Conservation (phyloP, 2,329 filamentous ascomycete genomes). For the Lasiodiplodia citricola region DNA sequence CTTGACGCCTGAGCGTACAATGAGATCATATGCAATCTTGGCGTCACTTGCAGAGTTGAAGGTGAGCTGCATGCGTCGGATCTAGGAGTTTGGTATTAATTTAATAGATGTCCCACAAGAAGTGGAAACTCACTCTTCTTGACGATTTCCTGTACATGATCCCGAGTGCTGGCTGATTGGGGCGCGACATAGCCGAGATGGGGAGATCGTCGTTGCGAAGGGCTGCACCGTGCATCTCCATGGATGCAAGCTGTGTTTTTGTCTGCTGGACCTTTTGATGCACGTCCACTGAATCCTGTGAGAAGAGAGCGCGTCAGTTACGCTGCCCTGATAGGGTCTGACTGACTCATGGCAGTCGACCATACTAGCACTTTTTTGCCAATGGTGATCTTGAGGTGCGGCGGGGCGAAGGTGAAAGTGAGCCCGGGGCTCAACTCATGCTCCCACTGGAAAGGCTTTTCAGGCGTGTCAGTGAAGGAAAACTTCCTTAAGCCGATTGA, state of each 20-base stretch:
- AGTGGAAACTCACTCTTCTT: constrained; percentile 39
- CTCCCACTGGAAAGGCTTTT: constrained; percentile 28
- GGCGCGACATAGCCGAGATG: constrained; percentile 49
- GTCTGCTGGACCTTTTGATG: constrained; percentile 34
- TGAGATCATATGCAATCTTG: constrained; percentile 34
- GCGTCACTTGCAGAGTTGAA: constrained; percentile 48
- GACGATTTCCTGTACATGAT: constrained; percentile 47
- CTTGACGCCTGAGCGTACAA: not conserved
- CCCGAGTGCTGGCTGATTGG: constrained; percentile 42
- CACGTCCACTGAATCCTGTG: constrained; percentile 39
- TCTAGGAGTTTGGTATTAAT: constrained; percentile 33
- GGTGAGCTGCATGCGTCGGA: constrained; percentile 52
- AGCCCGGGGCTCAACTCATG: not conserved
- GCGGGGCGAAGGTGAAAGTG: constrained; percentile 37
- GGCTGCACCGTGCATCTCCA: constrained; percentile 32
- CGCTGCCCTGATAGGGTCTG: not conserved
- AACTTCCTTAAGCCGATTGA: constrained; percentile 27
- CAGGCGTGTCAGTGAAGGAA: constrained; percentile 37
- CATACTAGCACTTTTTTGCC: constrained; percentile 28
- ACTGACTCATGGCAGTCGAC: constrained; percentile 2
- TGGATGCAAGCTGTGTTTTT: constrained; percentile 30
- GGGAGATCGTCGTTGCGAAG: constrained; percentile 48
- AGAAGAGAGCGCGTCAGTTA: not conserved
- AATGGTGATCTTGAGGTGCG: constrained; percentile 27
- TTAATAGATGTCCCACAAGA: not conserved